These are phyloP conservation scores for Eucalyptus tenuipes DNA, from an alignment of 345 rosid genomes.

Conservation along the genomic window DNA sequence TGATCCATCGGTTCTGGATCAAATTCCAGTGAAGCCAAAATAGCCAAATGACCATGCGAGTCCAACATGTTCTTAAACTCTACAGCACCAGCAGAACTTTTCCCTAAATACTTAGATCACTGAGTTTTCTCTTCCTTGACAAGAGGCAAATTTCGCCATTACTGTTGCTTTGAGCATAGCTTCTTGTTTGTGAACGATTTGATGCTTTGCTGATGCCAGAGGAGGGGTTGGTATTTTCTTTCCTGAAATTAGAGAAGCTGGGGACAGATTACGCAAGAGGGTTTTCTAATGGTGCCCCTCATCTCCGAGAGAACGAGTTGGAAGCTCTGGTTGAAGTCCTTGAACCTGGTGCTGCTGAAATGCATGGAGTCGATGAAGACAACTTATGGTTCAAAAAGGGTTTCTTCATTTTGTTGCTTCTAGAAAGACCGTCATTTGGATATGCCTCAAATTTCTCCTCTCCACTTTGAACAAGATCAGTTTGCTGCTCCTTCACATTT, in stretches of 20 bases:
- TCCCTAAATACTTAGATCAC: not conserved
- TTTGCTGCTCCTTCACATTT: constrained; percentile 45
- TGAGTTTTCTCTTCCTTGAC: constrained; percentile 12
- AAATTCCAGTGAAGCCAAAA: no score
- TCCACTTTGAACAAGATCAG: constrained; percentile 51
- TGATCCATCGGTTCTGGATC: no score
- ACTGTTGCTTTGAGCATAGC: constrained; percentile 47
- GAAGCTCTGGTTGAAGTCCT: constrained; percentile 50
- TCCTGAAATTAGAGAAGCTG: constrained; percentile 69
- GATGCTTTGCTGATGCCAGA: constrained; percentile 40
- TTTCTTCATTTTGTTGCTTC: constrained; percentile 45
- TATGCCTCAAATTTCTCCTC: constrained; percentile 49
- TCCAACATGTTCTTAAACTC: no score
- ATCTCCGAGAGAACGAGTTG: constrained; percentile 37
- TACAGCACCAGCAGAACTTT: no score
- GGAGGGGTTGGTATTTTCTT: constrained; percentile 61
- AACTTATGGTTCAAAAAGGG: constrained; percentile 16
- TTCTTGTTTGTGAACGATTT: constrained; percentile 48
- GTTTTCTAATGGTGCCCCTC: constrained; percentile 61
- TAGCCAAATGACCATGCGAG: no score
- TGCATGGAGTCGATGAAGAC: constrained; percentile 44
- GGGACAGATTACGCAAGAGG: constrained; percentile 77
- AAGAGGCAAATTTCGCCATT: constrained; percentile 32
- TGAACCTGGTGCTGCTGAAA: constrained; percentile 36
- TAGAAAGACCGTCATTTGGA: constrained; percentile 25